These are phyloP conservation scores for Firmiana major DNA, from an alignment of 345 rosid species.

Conservation along the genomic window DNA sequence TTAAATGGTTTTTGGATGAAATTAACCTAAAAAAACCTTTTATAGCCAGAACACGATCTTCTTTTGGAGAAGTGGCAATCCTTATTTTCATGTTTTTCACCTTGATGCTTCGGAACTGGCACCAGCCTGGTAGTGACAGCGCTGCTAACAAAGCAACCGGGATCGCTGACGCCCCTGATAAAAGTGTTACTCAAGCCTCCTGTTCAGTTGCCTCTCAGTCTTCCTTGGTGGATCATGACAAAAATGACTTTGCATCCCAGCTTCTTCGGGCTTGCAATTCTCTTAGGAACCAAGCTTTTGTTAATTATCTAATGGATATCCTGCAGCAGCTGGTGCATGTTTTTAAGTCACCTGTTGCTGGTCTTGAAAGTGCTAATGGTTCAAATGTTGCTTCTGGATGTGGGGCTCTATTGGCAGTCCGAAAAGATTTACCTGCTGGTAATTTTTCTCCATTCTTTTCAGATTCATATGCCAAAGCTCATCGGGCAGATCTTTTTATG, in stretches of 20 bases:
- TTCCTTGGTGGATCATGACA: constrained; percentile 68
- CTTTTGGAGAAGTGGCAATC: constrained; percentile 86
- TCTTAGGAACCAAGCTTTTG: constrained; percentile 80
- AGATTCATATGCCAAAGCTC: constrained; percentile 96
- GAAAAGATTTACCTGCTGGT: constrained; percentile 92
- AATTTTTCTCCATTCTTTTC: constrained; percentile 95
- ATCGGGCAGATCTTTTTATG: constrained; percentile 72
- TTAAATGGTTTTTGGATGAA: constrained; percentile 86
- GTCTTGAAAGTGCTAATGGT: constrained; percentile 60
- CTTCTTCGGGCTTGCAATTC: constrained; percentile 75
- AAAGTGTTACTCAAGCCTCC: constrained; percentile 45
- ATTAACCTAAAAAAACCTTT: constrained; percentile 71
- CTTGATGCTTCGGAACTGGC: constrained; percentile 99
- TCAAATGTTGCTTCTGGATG: constrained; percentile 79
- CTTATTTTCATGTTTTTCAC: constrained; percentile 98
- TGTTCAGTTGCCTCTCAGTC: constrained; percentile 50
- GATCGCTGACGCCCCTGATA: constrained; percentile 57
- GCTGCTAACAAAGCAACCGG: constrained; percentile 48
- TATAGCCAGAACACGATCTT: constrained; percentile 55
- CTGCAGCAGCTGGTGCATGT: constrained; percentile 86
- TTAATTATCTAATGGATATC: constrained; percentile 90
- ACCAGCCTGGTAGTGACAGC: constrained; percentile 85
- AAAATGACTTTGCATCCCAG: constrained; percentile 76
- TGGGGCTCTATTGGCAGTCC: constrained; percentile 82
- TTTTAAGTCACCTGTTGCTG: constrained; percentile 67